A percentile compares a stretch with the other conserved stretches of the same genome.
phyloP scores from a whole-genome alignment of 345 rosid genomes.

The Rhizophora mangle region DNA sequence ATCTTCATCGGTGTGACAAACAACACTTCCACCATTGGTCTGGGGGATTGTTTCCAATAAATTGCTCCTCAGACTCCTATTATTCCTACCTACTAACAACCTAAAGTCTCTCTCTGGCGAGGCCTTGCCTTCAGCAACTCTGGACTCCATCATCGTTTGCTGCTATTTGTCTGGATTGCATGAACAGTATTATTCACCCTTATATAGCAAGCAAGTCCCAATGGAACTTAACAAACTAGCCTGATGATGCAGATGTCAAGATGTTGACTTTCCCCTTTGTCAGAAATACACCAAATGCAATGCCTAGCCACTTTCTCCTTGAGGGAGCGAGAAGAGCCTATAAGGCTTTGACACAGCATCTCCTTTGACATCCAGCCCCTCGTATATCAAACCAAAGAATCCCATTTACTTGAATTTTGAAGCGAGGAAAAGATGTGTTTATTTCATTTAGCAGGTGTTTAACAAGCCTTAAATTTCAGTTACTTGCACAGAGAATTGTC shows the following conservation, averaged over 20 bases:
- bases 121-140: slow-evolving; percentile 26
- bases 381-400: background rate
- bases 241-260: background rate
- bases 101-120: slow-evolving; percentile 30
- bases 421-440: background rate
- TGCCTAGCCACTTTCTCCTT: background rate
- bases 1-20: slow-evolving; percentile 23
- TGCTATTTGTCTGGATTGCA: background rate
- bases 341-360: too few species aligned
- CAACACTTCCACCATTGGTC: slow-evolving; percentile 17
- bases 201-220: background rate
- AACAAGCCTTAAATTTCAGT: too few species aligned
- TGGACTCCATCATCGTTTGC: background rate
- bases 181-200: background rate
- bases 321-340: background rate
- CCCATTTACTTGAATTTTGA: background rate
- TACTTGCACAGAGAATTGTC: too few species aligned
- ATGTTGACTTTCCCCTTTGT: background rate
- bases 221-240: background rate
- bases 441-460: too few species aligned
- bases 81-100: slow-evolving; percentile 9
- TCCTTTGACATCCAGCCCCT: background rate
- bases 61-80: slow-evolving; percentile 25
- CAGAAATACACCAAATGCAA: background rate
- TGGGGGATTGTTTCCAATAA: slow-evolving; percentile 24